Conservation (phyloP, 495 filamentous ascomycete species). For the Melanomma pulvis-pyrius region DNA sequence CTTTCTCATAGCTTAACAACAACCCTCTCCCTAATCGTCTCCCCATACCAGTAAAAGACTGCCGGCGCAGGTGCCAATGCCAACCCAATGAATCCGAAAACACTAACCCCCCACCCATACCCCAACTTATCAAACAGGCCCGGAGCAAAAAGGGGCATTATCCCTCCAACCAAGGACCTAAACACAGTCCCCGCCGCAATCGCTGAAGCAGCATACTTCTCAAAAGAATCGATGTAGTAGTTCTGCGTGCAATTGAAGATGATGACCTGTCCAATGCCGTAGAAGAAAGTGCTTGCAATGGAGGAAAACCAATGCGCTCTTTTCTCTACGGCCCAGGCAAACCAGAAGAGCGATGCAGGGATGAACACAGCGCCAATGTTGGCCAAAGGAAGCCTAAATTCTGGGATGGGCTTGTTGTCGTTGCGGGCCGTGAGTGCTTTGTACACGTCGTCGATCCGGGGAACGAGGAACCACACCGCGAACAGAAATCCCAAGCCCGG, state of each 20-base stretch:
- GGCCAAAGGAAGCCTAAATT: constrained; percentile 44
- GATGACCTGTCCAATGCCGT: constrained; percentile 37
- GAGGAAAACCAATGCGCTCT: constrained; percentile 47
- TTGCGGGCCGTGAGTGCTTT: constrained; percentile 24
- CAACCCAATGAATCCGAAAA: constrained; percentile 24
- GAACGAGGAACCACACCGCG: constrained; percentile 39
- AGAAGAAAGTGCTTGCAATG: constrained; percentile 43
- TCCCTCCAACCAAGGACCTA: constrained; percentile 31
- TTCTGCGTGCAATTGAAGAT: constrained; percentile 41
- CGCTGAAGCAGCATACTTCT: constrained; percentile 43
- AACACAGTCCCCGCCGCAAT: constrained; percentile 43
- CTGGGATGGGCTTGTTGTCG: constrained; percentile 34
- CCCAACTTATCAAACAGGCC: constrained; percentile 25
- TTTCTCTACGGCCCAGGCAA: constrained; percentile 47
- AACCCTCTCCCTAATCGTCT: constrained; percentile 23
- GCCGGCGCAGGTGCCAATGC: constrained; percentile 21
- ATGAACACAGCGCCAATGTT: constrained; percentile 40
- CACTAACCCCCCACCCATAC: constrained; percentile 35
- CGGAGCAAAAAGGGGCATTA: constrained; percentile 32
- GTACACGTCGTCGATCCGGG: constrained; percentile 41
- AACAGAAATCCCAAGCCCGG: constrained; percentile 43
- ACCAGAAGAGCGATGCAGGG: constrained; percentile 45
- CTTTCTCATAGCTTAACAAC: constrained; percentile 5
- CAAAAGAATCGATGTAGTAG: constrained; percentile 48
- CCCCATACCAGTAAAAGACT: constrained; percentile 17